These are phyloP conservation scores for Penicillium brevicompactum DNA, from an alignment of 2,329 filamentous ascomycete species.

Conservation along the genomic window DNA sequence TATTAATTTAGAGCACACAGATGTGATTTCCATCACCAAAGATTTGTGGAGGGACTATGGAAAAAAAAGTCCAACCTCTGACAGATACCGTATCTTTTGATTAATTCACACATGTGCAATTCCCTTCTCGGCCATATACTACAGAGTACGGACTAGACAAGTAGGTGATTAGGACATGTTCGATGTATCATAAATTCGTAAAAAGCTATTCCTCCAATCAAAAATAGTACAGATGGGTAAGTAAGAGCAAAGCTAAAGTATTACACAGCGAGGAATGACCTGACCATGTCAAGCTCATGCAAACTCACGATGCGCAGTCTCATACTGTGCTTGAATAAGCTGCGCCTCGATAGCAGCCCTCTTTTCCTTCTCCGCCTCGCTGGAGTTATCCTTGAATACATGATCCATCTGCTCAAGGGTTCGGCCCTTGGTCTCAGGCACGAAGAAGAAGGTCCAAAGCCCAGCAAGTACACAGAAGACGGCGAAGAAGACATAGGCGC, in stretches of 20 bases:
- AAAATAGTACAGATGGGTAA: not conserved
- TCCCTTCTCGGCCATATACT: too few relatives aligned
- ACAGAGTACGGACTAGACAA: too few relatives aligned
- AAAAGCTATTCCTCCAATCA: not conserved
- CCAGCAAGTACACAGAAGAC: conserved; percentile 54
- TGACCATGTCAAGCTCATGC: conserved; percentile 1
- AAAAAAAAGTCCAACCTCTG: too few relatives aligned
- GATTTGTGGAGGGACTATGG: too few relatives aligned
- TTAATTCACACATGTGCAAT: too few relatives aligned
- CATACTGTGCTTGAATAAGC: conserved; percentile 20
- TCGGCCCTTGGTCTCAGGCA: conserved; percentile 60
- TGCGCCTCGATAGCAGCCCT: conserved; percentile 36
- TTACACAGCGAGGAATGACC: not conserved
- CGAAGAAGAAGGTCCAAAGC: conserved; percentile 56
- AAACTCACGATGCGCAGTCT: conserved; percentile 14
- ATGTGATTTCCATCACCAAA: too few relatives aligned
- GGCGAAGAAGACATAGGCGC: conserved; percentile 62
- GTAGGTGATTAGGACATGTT: not conserved
- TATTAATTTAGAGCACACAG: too few relatives aligned
- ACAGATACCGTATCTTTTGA: too few relatives aligned
- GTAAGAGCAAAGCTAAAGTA: not conserved
- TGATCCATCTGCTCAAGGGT: conserved; percentile 60
- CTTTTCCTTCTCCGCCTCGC: conserved; percentile 32
- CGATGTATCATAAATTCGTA: not conserved
- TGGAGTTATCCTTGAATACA: conserved; percentile 44